Base-by-base conservation (phyloP, 23 red algal genomes). In the Gracilaria domingensis region DNA sequence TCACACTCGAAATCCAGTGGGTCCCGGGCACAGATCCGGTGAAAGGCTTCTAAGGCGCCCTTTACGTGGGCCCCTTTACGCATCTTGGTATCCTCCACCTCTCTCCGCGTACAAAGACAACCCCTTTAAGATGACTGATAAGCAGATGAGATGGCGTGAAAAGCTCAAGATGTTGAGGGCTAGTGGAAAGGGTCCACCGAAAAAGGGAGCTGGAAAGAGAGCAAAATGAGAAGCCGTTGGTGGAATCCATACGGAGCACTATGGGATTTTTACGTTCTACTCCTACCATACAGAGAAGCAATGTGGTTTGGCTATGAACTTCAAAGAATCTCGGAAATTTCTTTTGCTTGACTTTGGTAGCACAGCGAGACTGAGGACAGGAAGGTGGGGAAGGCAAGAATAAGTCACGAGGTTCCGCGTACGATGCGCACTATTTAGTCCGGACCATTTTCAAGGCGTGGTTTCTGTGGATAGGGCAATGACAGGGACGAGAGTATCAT, bases 161-260 rank as follows among this genome's bases (percentile, higher is more conserved):
- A 92, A 92, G 26, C 89, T 92, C 12, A 92, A 92, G 89, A 40
- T 73, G 40, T 42, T 92, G 61, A 73, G 89, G 30, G 78, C 89
- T n/a, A 76, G 47, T 60, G 89, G 89, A 20, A 92, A 92, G 64
- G 89, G 89, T 44, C 79, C 80, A 9, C 89, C 89, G 23, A 92
- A 92, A 72, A 92, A 92, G 37, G 89, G 89, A 36, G 0, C 89
- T 70, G 89, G 89, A 17, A 92, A 84, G 51, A 51, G 80, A 58
- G 60, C 87, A 21, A 90, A 90, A 38, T 90, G 58, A 82, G 16
- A 5, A 5, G 30, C 32, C 0, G 25, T 13, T 37, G 32, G 38
- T 20, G 1, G 8, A n/a, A 29, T 20, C 17, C 9, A 4, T 62
- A 23, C 0, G 59, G 2, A 62, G 59, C 9, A 62, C 29, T 62